A percentile compares a stretch with the other conserved stretches of the same genome.
Evolutionary conservation across 2,329 filamentous ascomycete genomes (phyloP).

Genomic region (Ascochyta viciae-villosae): DNA sequence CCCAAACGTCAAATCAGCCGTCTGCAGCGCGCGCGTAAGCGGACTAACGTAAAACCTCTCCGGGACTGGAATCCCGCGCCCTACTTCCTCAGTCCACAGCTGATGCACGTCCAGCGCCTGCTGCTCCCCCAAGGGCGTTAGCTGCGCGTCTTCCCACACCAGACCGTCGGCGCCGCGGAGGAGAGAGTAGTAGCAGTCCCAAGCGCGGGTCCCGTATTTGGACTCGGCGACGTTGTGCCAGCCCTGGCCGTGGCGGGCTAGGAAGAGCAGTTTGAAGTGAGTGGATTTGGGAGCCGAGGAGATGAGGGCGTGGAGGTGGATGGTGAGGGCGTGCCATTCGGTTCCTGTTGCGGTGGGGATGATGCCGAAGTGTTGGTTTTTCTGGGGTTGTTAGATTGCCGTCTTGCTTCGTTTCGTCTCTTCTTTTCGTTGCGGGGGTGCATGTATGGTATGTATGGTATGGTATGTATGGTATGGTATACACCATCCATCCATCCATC

Average conservation of each 20-base stretch:
- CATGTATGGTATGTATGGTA: too few species aligned
- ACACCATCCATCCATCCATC: too few species aligned
- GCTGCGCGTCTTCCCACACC: slow-evolving; percentile 67
- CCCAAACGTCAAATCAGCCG: slow-evolving; percentile 67
- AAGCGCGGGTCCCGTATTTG: slow-evolving; percentile 72
- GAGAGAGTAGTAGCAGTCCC: slow-evolving; percentile 73
- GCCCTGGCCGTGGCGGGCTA: slow-evolving; percentile 75
- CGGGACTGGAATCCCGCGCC: slow-evolving; percentile 64
- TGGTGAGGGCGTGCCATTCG: slow-evolving; percentile 66
- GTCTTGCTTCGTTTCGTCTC: too few species aligned
- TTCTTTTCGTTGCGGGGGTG: too few species aligned
- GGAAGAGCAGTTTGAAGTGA: slow-evolving; percentile 68
- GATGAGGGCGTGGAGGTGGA: too few species aligned
- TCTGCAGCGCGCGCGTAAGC: slow-evolving; percentile 68
- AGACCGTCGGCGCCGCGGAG: slow-evolving; percentile 68
- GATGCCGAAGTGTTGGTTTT: slow-evolving; percentile 67
- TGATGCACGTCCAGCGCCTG: slow-evolving; percentile 65
- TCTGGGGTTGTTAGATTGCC: slow-evolving; percentile 49
- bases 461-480: too few species aligned
- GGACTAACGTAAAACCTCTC: slow-evolving; percentile 71
- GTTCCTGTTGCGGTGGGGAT: slow-evolving; percentile 27
- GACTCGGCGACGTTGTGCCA: slow-evolving; percentile 69
- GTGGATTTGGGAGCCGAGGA: slow-evolving; percentile 53
- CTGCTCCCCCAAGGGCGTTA: slow-evolving; percentile 64
- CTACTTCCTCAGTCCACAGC: slow-evolving; percentile 64